Evolutionary conservation across 495 filamentous ascomycete species (phyloP), one percentile per base, ranked within the genome.

Genomic region (Geopyxis carbonaria): DNA sequence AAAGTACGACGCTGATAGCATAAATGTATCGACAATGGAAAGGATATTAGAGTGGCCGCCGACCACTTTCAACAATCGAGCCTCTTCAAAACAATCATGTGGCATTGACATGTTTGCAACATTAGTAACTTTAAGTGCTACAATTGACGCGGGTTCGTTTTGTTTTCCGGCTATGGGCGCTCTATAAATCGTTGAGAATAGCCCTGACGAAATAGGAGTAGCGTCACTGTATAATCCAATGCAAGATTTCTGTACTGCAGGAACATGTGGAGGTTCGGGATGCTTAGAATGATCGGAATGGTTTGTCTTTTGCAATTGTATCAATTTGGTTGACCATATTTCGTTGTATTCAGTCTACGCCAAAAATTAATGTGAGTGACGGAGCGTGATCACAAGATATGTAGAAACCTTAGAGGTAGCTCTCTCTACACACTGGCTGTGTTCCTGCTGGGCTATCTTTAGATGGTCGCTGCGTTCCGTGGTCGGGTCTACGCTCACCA

Each of bases 61-160:
- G 22, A 75, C 64, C 14, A 64, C 48, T 11, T 53, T 53, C 8
- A 94, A 64, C 29, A 95, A 72, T 34, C 75, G 73, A 28, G 70
- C 75, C 62, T 99, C 89, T 21, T 77, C 72, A 15, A 65, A 57
- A 2, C 79, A 74, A 57, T 85, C 69, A 60, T 99, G 89, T 14
- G 89, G 89, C 10, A 79, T 70, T 21, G 68, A 67, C 62, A 76
- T 69, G 14, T 64, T 53, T 35, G 76, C 75, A 11, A 83, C 81
- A 9, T 68, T 72, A 9, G 86, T 92, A 30, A 93, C 72, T 57
- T 97, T 97, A 20, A 97, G 60, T n/a, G 89, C 87, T 5, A 77
- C 65, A 6, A 72, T 32, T 29, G 60, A 34, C 47, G 57, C 58
- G 37, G 57, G 47, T 10, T n/a, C n/a, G 32, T 14, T 20, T 13